Base-by-base conservation (phyloP, 192 early-diverging fungal species). In the Backusella morwellensis region DNA sequence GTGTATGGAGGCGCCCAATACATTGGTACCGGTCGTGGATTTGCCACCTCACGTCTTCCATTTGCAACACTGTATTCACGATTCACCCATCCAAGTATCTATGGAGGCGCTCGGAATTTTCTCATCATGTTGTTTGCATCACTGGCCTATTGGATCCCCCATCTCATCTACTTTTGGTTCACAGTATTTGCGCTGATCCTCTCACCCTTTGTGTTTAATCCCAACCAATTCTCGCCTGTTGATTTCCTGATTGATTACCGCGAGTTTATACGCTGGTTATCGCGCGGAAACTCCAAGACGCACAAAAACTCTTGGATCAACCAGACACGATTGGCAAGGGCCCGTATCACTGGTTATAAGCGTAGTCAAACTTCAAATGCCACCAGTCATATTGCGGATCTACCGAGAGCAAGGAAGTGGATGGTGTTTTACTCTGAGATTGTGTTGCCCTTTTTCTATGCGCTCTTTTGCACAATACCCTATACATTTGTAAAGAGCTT, bases 191-290 rank as follows among this genome's bases (percentile, higher is more conserved):
- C 94, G 8, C 79, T 96, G 47, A 81, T 91, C 63, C 85, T 96
- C 59, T 92, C 95, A 66, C 94, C 95, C 2, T 96, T 95, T 79
- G 68, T 96, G 44, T 96, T 94, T 82, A 96, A 96, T 73, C 94
- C 93, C n/a, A 93, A 95, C 75, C 95, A 96, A 82, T 95, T 96
- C 69, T 85, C 90, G n/a, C 85, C 95, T 70, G 85, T 85, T 0
- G 92, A 93, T 77, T 95, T 95, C 78, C 85, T 95, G 77, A 73
- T 91, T 7, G 95, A 96, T 78, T 96, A 94, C 79, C 89, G 87
- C 50, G 92, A 93, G 78, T 94, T 91, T 84, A 82, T 96, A 74
- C 88, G 89, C 70, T 96, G 95, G 93, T 83, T 96, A 59, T 92
- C 90, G n/a, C 87, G 92, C 6, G 93, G 93, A 54, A 95, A 95